A percentile compares a stretch with the other conserved stretches of the same genome.
phyloP scores from a whole-genome alignment of 208 protist species.

The Herpetomonas tarakana region DNA sequence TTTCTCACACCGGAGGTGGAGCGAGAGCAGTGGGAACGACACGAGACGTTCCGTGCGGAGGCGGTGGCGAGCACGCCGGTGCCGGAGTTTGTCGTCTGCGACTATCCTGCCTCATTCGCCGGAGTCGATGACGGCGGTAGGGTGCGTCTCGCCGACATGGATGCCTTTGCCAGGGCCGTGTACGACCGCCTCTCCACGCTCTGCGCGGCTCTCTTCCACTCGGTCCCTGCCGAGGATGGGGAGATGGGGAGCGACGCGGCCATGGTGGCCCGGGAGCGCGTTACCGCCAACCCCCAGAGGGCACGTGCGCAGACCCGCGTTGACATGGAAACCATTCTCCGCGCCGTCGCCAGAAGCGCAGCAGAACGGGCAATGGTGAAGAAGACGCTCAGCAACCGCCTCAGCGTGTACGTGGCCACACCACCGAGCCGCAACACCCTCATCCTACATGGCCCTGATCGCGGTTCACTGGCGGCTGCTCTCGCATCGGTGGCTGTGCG shows the following conservation, averaged over 20 bases:
- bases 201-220: constrained; percentile 26
- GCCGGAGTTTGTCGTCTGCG: constrained; percentile 44
- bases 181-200: constrained; percentile 53
- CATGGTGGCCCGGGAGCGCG: background rate
- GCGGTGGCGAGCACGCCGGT: constrained; percentile 28
- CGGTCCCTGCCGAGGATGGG: background rate
- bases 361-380: constrained; percentile 12
- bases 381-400: constrained; percentile 64
- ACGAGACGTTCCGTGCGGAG: constrained; percentile 42
- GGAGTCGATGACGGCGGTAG: constrained; percentile 38
- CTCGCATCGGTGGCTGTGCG: constrained; percentile 32
- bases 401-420: constrained; percentile 69
- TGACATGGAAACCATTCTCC: constrained; percentile 9
- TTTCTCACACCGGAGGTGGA: constrained; percentile 31
- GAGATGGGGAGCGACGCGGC: background rate
- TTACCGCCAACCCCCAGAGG: no score
- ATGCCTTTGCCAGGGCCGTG: constrained; percentile 51
- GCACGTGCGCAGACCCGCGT: background rate
- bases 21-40: constrained; percentile 60
- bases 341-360: constrained; percentile 6
- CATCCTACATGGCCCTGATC: constrained; percentile 41
- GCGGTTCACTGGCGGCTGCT: constrained; percentile 26
- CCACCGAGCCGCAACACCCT: constrained; percentile 77
- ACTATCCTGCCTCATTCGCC: constrained; percentile 67
- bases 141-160: constrained; percentile 50